These are phyloP conservation scores for Skeletonema menzelii DNA, from an alignment of 108 stramenopile genomes.

Conservation along the genomic window DNA sequence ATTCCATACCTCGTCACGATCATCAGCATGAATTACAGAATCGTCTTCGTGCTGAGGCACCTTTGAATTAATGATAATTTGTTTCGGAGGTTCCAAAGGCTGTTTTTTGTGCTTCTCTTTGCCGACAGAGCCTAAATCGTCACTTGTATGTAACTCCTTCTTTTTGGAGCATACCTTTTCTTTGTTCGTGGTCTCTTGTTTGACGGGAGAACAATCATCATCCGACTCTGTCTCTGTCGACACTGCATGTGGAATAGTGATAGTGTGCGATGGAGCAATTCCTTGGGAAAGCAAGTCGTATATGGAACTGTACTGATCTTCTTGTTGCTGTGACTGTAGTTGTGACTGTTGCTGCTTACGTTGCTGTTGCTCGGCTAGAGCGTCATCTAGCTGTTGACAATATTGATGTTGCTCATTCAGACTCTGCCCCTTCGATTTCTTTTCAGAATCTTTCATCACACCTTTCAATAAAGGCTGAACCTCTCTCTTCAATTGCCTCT, in stretches of 20 bases:
- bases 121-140: background rate
- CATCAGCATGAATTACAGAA: background rate
- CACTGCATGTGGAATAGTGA: background rate
- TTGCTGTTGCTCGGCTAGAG: background rate
- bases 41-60: background rate
- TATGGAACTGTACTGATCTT: background rate
- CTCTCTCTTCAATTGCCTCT: too few species aligned
- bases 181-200: background rate
- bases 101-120: too few species aligned
- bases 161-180: background rate
- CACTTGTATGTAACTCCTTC: background rate
- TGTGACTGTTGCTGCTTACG: background rate
- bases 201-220: background rate
- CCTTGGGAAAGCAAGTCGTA: background rate
- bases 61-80: background rate
- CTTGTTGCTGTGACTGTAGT: too few species aligned
- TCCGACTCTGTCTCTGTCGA: background rate
- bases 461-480: background rate
- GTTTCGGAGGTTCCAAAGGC: too few species aligned
- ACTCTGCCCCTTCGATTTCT: background rate
- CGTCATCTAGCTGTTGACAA: too few species aligned
- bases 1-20: too few species aligned
- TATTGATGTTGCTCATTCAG: too few species aligned
- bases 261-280: background rate
- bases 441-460: background rate